These are phyloP conservation scores for Echria macrotheca DNA, from an alignment of 495 filamentous ascomycete species.

Conservation along the genomic window DNA sequence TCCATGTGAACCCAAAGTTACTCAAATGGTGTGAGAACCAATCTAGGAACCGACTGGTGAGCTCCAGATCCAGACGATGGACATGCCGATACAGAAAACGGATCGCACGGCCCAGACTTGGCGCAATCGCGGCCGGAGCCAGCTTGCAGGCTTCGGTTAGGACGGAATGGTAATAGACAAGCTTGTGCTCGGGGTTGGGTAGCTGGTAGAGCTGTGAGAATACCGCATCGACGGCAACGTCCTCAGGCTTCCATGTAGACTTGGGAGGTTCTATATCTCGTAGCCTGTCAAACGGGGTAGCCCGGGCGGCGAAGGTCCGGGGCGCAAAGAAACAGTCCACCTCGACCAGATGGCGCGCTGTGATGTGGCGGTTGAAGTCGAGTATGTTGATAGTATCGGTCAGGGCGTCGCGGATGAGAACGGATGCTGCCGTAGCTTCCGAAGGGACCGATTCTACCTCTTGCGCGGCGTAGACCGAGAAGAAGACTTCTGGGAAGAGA, in stretches of 20 bases:
- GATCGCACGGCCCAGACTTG: constrained; percentile 88
- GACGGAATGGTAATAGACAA: constrained; percentile 93
- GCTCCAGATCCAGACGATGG: constrained; percentile 78
- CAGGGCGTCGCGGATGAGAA: constrained; percentile 74
- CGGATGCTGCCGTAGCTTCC: constrained; percentile 66
- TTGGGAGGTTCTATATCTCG: constrained; percentile 65
- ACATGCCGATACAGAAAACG: constrained; percentile 79
- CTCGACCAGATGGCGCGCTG: constrained; percentile 86
- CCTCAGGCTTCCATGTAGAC: constrained; percentile 94
- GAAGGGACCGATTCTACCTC: constrained; percentile 89
- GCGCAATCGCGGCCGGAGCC: constrained; percentile 91
- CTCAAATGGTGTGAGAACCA: constrained; percentile 98
- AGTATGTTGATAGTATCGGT: constrained; percentile 93
- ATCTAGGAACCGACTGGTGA: constrained; percentile 82
- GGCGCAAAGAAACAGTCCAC: constrained; percentile 90
- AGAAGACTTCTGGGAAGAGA: constrained; percentile 85
- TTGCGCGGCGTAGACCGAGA: constrained; percentile 85
- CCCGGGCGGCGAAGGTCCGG: constrained; percentile 84
- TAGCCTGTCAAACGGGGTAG: constrained; percentile 84
- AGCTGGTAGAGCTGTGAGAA: constrained; percentile 92
- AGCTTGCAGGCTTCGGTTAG: constrained; percentile 94
- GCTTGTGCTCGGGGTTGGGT: constrained; percentile 82
- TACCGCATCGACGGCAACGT: constrained; percentile 93
- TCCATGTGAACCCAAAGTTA: constrained; percentile 99
- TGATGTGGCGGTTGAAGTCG: constrained; percentile 83